Conservation (phyloP, 192 early-diverging fungal genomes). For the Entomortierella beljakovae region DNA sequence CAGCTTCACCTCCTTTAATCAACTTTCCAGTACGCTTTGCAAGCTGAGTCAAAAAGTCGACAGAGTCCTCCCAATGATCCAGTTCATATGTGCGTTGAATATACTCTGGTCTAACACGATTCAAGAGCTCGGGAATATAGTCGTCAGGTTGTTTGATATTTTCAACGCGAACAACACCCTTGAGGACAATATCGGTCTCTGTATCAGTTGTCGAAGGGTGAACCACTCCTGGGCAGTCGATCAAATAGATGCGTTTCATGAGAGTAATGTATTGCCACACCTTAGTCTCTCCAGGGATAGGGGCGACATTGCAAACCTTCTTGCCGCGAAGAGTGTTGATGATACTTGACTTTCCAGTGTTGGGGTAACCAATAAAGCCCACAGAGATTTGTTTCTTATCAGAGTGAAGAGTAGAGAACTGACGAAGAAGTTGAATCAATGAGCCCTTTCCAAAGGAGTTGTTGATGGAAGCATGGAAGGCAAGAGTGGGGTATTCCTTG, state of each 20-base stretch:
- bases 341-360: conserved; percentile 97
- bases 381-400: conserved; percentile 99
- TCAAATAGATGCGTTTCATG: conserved; percentile 97
- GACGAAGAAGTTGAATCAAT: conserved; percentile 97
- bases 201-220: conserved; percentile 87
- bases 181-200: conserved; percentile 96
- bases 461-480: conserved; percentile 98
- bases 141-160: conserved; percentile 92
- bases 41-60: conserved; percentile 93
- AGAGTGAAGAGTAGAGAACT: conserved; percentile 93
- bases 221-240: conserved; percentile 99
- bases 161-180: conserved; percentile 95
- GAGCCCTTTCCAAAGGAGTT: conserved; percentile 99
- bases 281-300: conserved; percentile 97
- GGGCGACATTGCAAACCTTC: conserved; percentile 98
- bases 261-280: conserved; percentile 99
- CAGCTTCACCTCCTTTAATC: conserved; percentile 97
- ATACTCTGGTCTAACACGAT: conserved; percentile 90
- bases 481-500: conserved; percentile 93
- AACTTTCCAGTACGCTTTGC: conserved; percentile 90
- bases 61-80: conserved; percentile 83
- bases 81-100: conserved; percentile 93
- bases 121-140: conserved; percentile 85
- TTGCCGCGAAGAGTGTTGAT: conserved; percentile 97
- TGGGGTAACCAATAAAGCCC: conserved; percentile 98